Evolutionary conservation across 495 filamentous ascomycete species (phyloP), one percentile per base, ranked within the genome.

Genomic region (Podospora fimiseda): DNA sequence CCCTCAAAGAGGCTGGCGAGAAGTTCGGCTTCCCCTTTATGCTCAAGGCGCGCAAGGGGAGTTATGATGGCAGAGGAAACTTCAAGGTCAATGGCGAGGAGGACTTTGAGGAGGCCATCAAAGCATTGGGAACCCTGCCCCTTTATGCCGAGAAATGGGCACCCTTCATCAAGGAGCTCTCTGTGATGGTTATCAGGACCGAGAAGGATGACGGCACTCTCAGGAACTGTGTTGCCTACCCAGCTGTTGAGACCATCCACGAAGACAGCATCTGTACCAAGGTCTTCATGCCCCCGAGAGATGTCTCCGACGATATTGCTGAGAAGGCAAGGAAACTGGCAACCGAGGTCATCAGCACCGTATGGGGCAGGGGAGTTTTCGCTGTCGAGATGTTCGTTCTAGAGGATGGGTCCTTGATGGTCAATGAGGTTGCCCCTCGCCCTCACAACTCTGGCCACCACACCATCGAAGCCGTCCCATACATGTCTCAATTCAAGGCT

Each of bases 371-470:
- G 57, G 93, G 93, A 52, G 86, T 95, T 27, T 98, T 96, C 68
- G 93, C 92, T 0, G 91, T 97, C 0, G 93, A 98, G 69, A 88
- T 97, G 85, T 98, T 97, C 68, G 74, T 96, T 7, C 79, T 94
- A n/a, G 71, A 84, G 41, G 82, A 94, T 61, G 81, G 80, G 9
- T 69, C 64, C 1, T 75, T 95, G 2, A 70, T 95, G 55, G 76
- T 98, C 50, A 96, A 95, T 68, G 93, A 98, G 70, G 86, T 96
- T 46, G 93, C 93, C n/a, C 90, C 89, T 42, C 82, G 93, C 9
- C 89, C 91, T 39, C 93, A 98, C 71, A 98, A 97, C 70, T 95
- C 89, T 1, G 93, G 93, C 13, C 93, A 98, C 70, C 94, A 93
- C 72, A 96, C 89, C 18, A 98, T 98, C 60, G 93, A 98, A 75